Evolutionary conservation across 139 green algal genomes (phyloP).

Genomic region (Eudorina sp.): DNA sequence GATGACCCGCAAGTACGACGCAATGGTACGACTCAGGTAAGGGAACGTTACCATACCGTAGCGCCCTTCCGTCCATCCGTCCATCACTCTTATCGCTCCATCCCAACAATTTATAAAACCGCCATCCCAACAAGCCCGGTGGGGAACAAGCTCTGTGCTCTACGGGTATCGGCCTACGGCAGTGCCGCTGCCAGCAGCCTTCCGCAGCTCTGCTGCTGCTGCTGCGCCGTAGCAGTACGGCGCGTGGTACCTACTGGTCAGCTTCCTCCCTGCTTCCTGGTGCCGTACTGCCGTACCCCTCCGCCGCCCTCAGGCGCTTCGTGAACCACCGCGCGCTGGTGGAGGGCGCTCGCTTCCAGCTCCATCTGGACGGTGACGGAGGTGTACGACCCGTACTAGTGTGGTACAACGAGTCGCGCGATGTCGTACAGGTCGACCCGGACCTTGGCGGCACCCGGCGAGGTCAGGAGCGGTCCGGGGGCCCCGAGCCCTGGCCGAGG

Average conservation of each 20-base stretch:
- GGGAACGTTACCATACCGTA: background rate
- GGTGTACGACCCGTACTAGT: conserved; percentile 24
- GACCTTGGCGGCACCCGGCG: background rate
- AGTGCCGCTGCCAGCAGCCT: too few species aligned
- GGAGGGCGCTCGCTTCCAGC: conserved; percentile 53
- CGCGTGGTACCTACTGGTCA: too few species aligned
- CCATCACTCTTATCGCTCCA: too few species aligned
- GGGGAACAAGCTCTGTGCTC: too few species aligned
- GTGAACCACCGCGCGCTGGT: conserved; percentile 51
- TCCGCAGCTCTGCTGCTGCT: conserved; percentile 1
- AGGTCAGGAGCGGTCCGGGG: background rate
- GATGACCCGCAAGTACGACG: conserved; percentile 35
- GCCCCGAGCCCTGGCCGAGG: background rate
- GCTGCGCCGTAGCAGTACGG: background rate
- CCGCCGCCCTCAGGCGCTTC: background rate
- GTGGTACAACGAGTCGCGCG: conserved; percentile 11
- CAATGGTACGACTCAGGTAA: conserved; percentile 32
- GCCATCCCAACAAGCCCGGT: too few species aligned
- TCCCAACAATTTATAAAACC: too few species aligned
- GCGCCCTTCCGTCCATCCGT: too few species aligned
- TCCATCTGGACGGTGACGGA: conserved; percentile 35
- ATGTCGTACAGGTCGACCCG: conserved; percentile 16
- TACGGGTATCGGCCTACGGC: too few species aligned
- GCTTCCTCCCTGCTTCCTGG: too few species aligned
- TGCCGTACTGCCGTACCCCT: background rate